Evolutionary conservation across 164 flowering plant genomes (phyloP), one percentile per base, ranked within the genome.

Genomic region (Sedum album): DNA sequence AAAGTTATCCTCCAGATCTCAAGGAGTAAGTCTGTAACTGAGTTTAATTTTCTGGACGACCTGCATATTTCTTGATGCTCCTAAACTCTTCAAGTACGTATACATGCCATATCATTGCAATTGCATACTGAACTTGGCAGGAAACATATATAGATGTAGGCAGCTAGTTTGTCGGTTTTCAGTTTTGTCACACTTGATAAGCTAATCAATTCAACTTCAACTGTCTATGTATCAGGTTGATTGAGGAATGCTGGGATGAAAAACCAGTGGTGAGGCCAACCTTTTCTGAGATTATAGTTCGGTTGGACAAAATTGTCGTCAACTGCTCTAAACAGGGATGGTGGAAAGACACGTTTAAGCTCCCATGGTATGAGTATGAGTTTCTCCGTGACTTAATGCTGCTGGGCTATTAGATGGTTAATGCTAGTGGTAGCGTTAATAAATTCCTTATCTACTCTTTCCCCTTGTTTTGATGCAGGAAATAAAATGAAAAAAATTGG

Each of bases 341-440:
- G 96, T 91, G 95, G 99, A 94, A 94, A 80, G 94, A 91, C 76
- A 80, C 97, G 65, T 92, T 94, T 70, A 91, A 88, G 83, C 89
- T 94, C 73, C 96, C 96, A 9, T 94, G 99, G 99, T 90, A 81
- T 44, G 73, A 17, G 7, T 53, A n/a, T n/a, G n/a, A n/a, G 30
- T 4, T 55, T 14, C 31, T 55, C 14, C 0, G 31, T 25, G 31
- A 26, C 25, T 26, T 9, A 55, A 55, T 5, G 11, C 46, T 14
- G 55, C 55, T n/a, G 55, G 55, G 11, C 14, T 46, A 0, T 14
- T 3, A 46, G 51, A 46, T 0, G 41, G 6, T 38, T 6, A 38
- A 38, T 6, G 8, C 41, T 38, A n/a, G 41, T 38, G 6, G 10
- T 38, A 6, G 41, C 10, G 41, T 38, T 6, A 38, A 6, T 38